Percentiles rank a stretch among this genome's conserved stretches.
These are phyloP conservation scores for Thymus mandschuricus DNA, from an alignment of 257 asterid genomes.

Conservation along the genomic window DNA sequence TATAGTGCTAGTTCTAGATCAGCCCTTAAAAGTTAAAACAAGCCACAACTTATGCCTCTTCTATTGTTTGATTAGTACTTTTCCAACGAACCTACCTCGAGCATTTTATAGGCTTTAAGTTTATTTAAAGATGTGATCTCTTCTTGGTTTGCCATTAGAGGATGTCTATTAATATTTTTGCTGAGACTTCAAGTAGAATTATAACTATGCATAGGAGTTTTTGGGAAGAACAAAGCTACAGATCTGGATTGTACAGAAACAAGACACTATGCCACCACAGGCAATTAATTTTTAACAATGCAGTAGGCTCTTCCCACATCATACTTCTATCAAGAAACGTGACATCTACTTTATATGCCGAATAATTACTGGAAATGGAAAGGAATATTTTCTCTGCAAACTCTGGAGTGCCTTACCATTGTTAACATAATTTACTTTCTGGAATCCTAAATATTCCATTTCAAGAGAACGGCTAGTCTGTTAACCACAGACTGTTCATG, in stretches of 20 bases:
- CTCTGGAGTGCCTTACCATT: background rate
- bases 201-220: background rate
- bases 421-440: background rate
- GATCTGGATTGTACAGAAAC: background rate
- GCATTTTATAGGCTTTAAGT: background rate
- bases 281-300: background rate
- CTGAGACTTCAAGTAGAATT: constrained; percentile 5
- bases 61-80: background rate
- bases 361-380: constrained; percentile 4
- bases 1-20: background rate
- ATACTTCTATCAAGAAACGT: background rate
- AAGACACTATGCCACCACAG: constrained; percentile 3
- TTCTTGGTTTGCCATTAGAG: background rate
- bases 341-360: background rate
- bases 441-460: constrained; percentile 4
- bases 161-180: background rate
- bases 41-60: background rate
- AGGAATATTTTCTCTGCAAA: background rate
- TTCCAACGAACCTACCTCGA: background rate
- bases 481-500: background rate
- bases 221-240: background rate
- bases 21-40: constrained; percentile 2
- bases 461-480: background rate
- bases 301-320: constrained; percentile 19
- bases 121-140: constrained; percentile 13